Evolutionary conservation across 2,329 filamentous ascomycete genomes (phyloP), one percentile per base, ranked within the genome.

Genomic region (Aspergillus fructus): DNA sequence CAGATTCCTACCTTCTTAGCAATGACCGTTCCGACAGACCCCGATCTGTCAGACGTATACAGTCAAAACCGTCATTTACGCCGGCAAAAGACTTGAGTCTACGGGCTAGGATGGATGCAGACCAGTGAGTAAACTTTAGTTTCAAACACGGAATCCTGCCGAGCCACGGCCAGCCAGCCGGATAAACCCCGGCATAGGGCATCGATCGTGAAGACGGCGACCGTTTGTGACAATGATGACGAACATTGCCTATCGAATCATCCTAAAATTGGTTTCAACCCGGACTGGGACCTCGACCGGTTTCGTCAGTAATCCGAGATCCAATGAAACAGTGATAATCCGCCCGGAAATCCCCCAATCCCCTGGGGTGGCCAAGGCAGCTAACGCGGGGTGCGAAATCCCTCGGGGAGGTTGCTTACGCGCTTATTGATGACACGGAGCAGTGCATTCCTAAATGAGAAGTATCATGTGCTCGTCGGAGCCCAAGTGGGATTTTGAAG

Each of bases 341-440:
- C 41, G 17, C n/a, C 15, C 42, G 51, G 51, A 30, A 47, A 53
- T 46, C 27, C 50, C 51, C 48, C 48, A 50, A n/a, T 33, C 17
- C 48, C 30, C 51, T 24, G 9, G 13, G 17, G 7, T 24, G 17
- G 45, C 45, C 27, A 47, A 40, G 13, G 51, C 42, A 5, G 45
- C 45, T 27, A 40, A 47, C 15, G 51, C 42, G 51, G 51, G 51
- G 51, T 43, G 17, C 17, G 27, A 21, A 21, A 37, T 34, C 45
- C 45, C 34, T 46, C 15, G 43, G 23, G 27, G 23, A 46, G 8
- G 24, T 17, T 21, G 21, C 27, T n/a, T 6, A 47, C n/a, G 17
- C 17, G 27, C 12, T 48, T 48, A 17, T 23, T 34, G 27, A 7
- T 48, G 15, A 34, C 27, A 8, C 15, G 34, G 34, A n/a, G 12